Base-by-base conservation (phyloP, 192 early-diverging fungal species). In the Coemansia guatemalensis region DNA sequence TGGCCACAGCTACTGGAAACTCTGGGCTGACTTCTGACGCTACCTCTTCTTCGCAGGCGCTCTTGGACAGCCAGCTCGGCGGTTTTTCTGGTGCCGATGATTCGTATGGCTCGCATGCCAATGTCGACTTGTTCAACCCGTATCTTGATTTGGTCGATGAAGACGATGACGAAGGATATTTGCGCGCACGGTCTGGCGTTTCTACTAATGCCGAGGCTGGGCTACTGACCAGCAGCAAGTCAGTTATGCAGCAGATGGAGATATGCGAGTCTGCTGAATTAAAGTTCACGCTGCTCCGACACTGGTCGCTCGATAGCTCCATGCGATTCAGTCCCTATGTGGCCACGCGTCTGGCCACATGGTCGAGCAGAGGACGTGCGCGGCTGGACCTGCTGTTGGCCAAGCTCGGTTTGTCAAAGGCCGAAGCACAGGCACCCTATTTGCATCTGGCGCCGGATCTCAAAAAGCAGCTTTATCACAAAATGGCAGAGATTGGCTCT, bases 301-400 rank as follows among this genome's bases (percentile, higher is more conserved):
- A 98, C 64, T 98, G 96, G 96, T 94, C 86, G 48, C 78, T 98
- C 4, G 88, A 89, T 61, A 91, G 90, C 35, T 87, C 89, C 53
- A 88, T 98, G 92, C 90, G 86, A 56, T 89, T 89, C 72, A 95
- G 92, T 48, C 84, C 85, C 9, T 96, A 93, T 60, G 92, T 98
- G 7, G 92, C 89, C 4, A 87, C 89, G 22, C 90, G 88, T 59
- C 74, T 98, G 39, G 95, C 90, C 8, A 87, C 95, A 4, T 98
- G 96, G 96, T 88, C 88, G 22, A 90, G 90, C 60, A 83, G 80
- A 22, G 96, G 96, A 3, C 82, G 92, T 53, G 82, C 88, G 66
- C 79, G 88, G 27, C 74, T 98, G n/a, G 83, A 85, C 18, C 88
- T 93, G 20, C 78, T 96, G 60, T 68, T 98, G 53, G 92, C 92